A percentile compares a stretch with the other conserved stretches of the same genome.
Conservation (phyloP, 139 green algal species). For the Chlamydomonas sphaeroides region DNA sequence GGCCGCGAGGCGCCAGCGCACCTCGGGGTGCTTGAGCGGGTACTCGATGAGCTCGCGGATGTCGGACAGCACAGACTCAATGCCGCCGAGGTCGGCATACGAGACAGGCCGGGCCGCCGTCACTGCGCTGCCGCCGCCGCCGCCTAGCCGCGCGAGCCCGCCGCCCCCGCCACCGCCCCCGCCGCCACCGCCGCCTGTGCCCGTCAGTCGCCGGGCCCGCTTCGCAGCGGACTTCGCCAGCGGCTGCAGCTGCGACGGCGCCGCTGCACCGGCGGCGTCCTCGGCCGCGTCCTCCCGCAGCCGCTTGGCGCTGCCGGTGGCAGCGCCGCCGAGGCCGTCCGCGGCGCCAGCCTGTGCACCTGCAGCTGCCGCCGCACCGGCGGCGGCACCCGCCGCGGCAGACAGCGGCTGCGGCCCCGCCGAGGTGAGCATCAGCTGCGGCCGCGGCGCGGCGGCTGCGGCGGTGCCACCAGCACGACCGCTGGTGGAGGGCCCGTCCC, state of each 20-base stretch:
- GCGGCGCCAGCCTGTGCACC: background rate
- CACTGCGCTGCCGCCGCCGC: conserved; percentile 33
- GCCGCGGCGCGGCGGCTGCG: conserved; percentile 4
- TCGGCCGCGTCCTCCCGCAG: conserved; percentile 39
- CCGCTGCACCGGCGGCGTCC: background rate
- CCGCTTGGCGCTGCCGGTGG: conserved; percentile 18
- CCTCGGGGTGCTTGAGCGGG: conserved; percentile 90
- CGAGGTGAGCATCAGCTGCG: background rate
- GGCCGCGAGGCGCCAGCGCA: too few species aligned
- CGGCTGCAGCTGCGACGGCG: background rate
- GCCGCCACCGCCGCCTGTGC: background rate
- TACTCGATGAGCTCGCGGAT: conserved; percentile 92
- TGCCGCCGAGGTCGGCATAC: conserved; percentile 87
- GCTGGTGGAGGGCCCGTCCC: background rate
- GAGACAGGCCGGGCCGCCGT: conserved; percentile 49
- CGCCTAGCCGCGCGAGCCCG: background rate
- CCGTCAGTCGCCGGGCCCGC: conserved; percentile 2
- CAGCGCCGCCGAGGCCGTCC: too few species aligned
- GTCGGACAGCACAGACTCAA: conserved; percentile 82
- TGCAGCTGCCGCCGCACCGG: background rate
- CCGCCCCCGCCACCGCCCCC: background rate
- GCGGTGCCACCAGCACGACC: conserved; percentile 22
- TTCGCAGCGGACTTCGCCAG: conserved; percentile 23
- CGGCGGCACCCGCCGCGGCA: background rate
- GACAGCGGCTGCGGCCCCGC: background rate